Evolutionary conservation across 345 rosid species (phyloP), one percentile per base, ranked within the genome.

Genomic region (Draba incana): DNA sequence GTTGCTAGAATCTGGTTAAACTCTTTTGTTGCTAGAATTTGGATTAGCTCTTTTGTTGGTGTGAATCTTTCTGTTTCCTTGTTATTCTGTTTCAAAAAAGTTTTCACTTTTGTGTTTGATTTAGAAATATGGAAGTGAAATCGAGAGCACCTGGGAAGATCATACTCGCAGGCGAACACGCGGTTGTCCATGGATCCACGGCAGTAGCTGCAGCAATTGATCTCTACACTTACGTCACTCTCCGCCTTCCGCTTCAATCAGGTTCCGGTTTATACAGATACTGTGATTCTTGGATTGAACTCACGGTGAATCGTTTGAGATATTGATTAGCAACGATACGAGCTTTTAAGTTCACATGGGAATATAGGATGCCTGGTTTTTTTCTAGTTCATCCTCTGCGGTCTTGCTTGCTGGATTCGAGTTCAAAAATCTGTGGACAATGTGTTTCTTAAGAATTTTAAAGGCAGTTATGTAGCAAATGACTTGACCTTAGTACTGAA

Each of bases 131-230:
- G 99, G 94, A 92, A 77, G 92, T 92, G 78, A 89, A 76, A 66
- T 83, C 99, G 20, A 83, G 85, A 78, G 98, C 99, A 65, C 99
- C 97, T 0, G 98, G 98, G 33, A 95, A 92, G 77, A 84, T 95
- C 81, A 95, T 95, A 53, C 92, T 95, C 27, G 78, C 94, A 37
- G 97, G 99, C 1, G 99, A 95, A 69, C 99, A 95, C 41, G 97
- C 94, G 0, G 98, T 95, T 68, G 99, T 95, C 33, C 98, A 95
- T 77, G 96, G 99, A 75, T 85, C 87, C 62, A 81, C 96, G 5
- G 97, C 97, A 6, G 87, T 95, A 57, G 97, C 97, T 51, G 86
- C 98, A 15, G 85, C 96, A 79, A 84, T 95, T 86, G 80, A 83
- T 82, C 97, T 92, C 75, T 89, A 72, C 77, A 89, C 91, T 51